Conservation (phyloP, 176 grass and related monocot genomes). For the Triticum aestivum region IWGSC_CS_RefSeq_v2.1 NC_057809.1:340227505-340228004, state of each 20-base stretch:
- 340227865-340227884: constrained; percentile 11
- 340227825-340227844: constrained; percentile 80
- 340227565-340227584: constrained; percentile 23
- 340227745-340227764: background rate
- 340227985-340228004: constrained; percentile 32
- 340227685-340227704: constrained; percentile 47
- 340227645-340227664: constrained; percentile 35
- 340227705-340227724: constrained; percentile 33
- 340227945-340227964: constrained; percentile 99
- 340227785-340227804: constrained; percentile 25
- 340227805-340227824: constrained; percentile 85
- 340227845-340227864: constrained; percentile 47
- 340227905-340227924: constrained; percentile 35
- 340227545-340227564: constrained; percentile 49
- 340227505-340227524: constrained; percentile 49
- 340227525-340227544: constrained; percentile 46
- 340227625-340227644: background rate
- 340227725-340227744: background rate
- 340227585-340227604: constrained; percentile 28
- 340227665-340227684: constrained; percentile 48
- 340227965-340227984: constrained; percentile 98
- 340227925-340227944: constrained; percentile 99
- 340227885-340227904: constrained; percentile 7
- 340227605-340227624: constrained; percentile 14
- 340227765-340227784: background rate